Evolutionary conservation across 345 rosid genomes (phyloP), one percentile per base, ranked within the genome.

Genomic region (Theobroma cacao): DNA sequence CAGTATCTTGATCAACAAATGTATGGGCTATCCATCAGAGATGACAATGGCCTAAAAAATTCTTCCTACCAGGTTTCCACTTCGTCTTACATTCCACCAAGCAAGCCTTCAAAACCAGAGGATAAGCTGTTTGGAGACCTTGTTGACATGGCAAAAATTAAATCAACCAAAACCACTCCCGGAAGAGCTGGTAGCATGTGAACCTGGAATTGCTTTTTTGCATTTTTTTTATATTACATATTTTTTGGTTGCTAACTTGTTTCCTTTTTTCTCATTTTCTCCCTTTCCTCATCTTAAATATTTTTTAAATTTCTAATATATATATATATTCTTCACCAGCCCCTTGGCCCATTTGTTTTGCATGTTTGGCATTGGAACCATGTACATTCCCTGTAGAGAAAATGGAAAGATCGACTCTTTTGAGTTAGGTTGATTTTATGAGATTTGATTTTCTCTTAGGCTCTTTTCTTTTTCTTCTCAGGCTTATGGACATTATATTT

Each of bases 41-140:
- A 89, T 72, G 92, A 89, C 68, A 85, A 75, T 13, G 76, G 80
- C 50, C n/a, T 75, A 65, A 85, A 80, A 72, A 85, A 86, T 66
- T 75, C 89, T 34, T 78, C 93, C 0, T 87, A 88, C 77, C 88
- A 85, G 83, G 91, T 81, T 69, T 79, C 92, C 8, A 36, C 92
- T 61, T 64, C 92, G 12, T 88, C 98, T 12, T 91, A 90, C 48
- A 76, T 82, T 41, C 86, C 91, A 0, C 89, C 93, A 1, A 88
- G 82, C 82, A 93, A 79, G 86, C 88, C 91, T 56, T 77, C 91
- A 26, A 90, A 89, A 62, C 94, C 91, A 12, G 92, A 90, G 84
- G 91, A 97, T 81, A 94, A 91, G 94, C 84, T 97, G 40, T 97
- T 97, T 78, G 98, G 99, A 75, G 99, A 97, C 83, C 98, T 97